Percentiles rank a stretch among this genome's conserved stretches.
These are phyloP conservation scores for Persicaria maculosa DNA, from an alignment of 148 eudicot species.

Conservation along the genomic window DNA sequence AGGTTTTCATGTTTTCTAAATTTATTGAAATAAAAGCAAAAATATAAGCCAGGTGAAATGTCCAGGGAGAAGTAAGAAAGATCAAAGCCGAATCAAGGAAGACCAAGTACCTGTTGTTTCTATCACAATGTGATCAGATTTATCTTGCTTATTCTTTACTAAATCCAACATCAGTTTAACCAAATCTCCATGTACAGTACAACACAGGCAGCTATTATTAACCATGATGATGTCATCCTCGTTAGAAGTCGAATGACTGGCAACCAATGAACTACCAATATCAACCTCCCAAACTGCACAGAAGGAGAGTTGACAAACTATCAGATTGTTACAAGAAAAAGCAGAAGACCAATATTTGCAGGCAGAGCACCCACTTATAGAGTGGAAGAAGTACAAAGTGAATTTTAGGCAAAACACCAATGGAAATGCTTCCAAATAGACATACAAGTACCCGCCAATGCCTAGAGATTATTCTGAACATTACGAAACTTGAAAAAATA, in stretches of 20 bases:
- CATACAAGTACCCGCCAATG: no score
- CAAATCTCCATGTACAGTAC: slow-evolving; percentile 92
- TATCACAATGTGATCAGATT: slow-evolving; percentile 86
- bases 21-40: no score
- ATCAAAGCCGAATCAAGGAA: no score
- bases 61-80: no score
- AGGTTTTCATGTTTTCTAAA: no score
- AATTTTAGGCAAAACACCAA: no score
- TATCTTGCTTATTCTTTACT: slow-evolving; percentile 67
- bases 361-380: no score
- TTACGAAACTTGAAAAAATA: no score
- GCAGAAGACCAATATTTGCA: neutral
- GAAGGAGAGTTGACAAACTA: neutral
- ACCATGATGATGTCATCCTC: slow-evolving; percentile 83
- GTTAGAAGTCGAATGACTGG: slow-evolving; percentile 82
- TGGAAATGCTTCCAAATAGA: no score
- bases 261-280: slow-evolving; percentile 90
- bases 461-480: no score
- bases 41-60: no score
- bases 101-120: slow-evolving; percentile 75
- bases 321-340: neutral
- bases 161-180: slow-evolving; percentile 80
- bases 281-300: slow-evolving; percentile 94
- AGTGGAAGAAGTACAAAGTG: no score
- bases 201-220: slow-evolving; percentile 89